Evolutionary conservation across 1,284 basidiomycete species (phyloP).

Genomic region (Coniferiporia sulphurascens): DNA sequence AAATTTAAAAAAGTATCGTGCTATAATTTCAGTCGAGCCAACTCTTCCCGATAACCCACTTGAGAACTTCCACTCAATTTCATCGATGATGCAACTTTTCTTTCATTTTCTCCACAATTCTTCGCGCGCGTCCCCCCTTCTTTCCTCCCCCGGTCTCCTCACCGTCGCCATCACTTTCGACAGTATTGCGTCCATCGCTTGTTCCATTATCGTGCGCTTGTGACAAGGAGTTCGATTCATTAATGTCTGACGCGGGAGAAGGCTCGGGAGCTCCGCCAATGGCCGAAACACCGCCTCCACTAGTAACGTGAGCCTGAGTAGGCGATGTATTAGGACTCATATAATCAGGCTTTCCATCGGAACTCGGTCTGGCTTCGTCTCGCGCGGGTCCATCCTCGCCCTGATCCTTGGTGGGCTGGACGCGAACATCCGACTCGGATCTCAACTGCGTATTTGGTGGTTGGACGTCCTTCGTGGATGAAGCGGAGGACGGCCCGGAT

Average conservation of each 20-base stretch:
- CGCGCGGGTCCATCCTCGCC: background rate
- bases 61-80: too few species aligned
- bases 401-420: background rate
- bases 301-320: background rate
- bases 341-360: background rate
- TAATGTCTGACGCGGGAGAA: background rate
- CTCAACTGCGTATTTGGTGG: background rate
- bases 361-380: background rate
- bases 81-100: background rate
- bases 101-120: background rate
- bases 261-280: background rate
- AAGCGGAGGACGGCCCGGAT: background rate
- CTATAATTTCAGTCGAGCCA: too few species aligned
- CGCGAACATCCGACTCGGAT: background rate
- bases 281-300: background rate
- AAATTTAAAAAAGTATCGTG: too few species aligned
- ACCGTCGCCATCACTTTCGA: background rate
- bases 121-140: background rate
- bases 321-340: background rate
- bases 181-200: background rate
- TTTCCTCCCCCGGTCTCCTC: background rate
- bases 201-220: background rate
- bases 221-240: background rate
- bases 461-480: background rate
- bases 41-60: too few species aligned